Percentiles rank a stretch among this genome's conserved stretches.
Evolutionary conservation across 2,329 filamentous ascomycete genomes (phyloP).

Genomic region (Penicillium hordei): DNA sequence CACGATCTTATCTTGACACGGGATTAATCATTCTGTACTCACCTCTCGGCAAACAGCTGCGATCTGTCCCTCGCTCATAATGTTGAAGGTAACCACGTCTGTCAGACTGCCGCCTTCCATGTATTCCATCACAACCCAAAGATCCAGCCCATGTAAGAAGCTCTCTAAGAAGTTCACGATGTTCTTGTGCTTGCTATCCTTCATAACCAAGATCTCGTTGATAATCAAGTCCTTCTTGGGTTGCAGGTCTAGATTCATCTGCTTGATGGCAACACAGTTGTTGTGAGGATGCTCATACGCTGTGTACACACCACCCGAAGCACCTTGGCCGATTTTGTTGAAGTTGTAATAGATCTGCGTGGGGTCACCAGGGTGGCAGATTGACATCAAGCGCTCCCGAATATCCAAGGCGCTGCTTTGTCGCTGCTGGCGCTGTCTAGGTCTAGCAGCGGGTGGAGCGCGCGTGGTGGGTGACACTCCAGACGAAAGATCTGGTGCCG

Average conservation of each 20-base stretch:
- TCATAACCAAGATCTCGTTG: constrained; percentile 99
- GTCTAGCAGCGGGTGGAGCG: constrained; percentile 61
- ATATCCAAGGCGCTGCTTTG: constrained; percentile 83
- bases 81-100: constrained; percentile 98
- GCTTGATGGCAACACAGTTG: constrained; percentile 93
- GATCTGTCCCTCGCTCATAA: constrained; percentile 98
- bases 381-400: constrained; percentile 76
- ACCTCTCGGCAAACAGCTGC: constrained; percentile 89
- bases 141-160: constrained; percentile 81
- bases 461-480: constrained; percentile 37
- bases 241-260: constrained; percentile 98
- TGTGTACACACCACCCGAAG: constrained; percentile 91
- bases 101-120: constrained; percentile 98
- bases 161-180: constrained; percentile 99
- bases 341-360: constrained; percentile 82
- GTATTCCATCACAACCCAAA: constrained; percentile 99
- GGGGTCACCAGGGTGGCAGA: constrained; percentile 87
- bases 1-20: background rate
- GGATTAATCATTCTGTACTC: constrained; percentile 23
- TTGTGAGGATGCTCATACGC: constrained; percentile 83
- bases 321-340: constrained; percentile 95
- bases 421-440: constrained; percentile 72
- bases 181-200: constrained; percentile 96
- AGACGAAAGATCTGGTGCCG: constrained; percentile 37
- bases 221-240: constrained; percentile 99